Conservation (phyloP, 2,329 filamentous ascomycete genomes). For the Trichoderma afroharzianum region DNA sequence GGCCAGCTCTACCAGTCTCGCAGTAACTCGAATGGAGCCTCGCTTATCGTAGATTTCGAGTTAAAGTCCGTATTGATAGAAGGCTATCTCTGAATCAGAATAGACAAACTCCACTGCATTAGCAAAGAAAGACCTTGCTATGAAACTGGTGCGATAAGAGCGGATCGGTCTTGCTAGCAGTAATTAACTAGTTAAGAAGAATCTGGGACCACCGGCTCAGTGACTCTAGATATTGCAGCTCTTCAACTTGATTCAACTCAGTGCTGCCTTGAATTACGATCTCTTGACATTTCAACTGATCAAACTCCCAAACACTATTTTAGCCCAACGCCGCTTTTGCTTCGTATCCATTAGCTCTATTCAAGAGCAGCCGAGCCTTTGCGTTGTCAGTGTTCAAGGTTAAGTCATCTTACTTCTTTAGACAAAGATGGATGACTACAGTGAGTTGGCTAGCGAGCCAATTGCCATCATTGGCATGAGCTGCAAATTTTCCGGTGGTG, state of each 20-base stretch:
- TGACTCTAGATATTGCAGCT: background rate
- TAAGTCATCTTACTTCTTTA: background rate
- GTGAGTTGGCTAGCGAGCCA: background rate
- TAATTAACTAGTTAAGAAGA: background rate
- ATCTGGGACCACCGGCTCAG: background rate
- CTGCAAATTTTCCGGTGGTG: slow-evolving; percentile 23
- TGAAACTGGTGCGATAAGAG: background rate
- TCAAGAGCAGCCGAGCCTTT: background rate
- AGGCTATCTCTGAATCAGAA: background rate
- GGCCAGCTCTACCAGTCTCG: background rate
- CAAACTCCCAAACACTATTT: background rate
- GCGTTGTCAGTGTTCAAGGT: background rate
- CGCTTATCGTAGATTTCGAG: background rate
- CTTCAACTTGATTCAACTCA: background rate
- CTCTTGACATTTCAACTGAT: background rate
- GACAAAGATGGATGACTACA: background rate
- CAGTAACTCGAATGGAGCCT: background rate
- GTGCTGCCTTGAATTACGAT: background rate
- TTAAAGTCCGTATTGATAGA: background rate
- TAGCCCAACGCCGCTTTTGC: background rate
- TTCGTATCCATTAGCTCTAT: background rate
- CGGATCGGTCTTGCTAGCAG: background rate
- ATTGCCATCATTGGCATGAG: slow-evolving; percentile 25
- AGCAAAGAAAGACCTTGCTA: background rate
- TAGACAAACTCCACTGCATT: background rate